Conservation (phyloP, 208 protist genomes). For the Trypanosoma caninum region DNA sequence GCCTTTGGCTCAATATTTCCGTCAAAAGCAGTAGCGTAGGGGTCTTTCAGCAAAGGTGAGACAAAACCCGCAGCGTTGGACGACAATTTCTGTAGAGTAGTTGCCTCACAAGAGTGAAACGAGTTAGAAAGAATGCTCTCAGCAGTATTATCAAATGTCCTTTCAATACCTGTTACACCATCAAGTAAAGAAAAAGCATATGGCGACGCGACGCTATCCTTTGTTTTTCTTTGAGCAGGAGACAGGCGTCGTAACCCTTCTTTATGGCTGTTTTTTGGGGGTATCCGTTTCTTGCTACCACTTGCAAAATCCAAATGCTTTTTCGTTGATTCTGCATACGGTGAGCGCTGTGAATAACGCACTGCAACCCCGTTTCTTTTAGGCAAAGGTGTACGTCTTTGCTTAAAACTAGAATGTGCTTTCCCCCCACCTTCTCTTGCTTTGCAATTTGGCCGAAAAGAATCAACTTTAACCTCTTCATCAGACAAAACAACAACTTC, state of each 20-base stretch:
- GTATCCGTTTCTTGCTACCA: neutral
- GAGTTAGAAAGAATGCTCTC: constrained; percentile 8
- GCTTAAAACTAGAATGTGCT: neutral
- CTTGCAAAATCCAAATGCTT: neutral
- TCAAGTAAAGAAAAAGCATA: constrained; percentile 12
- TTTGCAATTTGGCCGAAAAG: neutral
- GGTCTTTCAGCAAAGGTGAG: neutral
- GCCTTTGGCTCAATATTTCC: neutral
- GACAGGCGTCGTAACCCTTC: neutral
- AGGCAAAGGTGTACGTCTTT: neutral
- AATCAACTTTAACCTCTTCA: neutral
- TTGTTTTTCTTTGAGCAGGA: neutral
- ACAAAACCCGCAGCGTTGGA: neutral
- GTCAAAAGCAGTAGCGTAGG: neutral
- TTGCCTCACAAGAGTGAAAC: neutral
- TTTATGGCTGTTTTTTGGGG: neutral
- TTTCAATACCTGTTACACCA: neutral
- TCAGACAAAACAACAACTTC: constrained; percentile 6
- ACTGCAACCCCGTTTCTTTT: neutral
- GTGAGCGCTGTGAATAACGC: neutral
- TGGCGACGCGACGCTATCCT: neutral
- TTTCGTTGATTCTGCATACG: neutral
- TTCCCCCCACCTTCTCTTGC: neutral
- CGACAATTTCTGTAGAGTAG: too few relatives aligned
- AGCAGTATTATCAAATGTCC: constrained; percentile 4